Evolutionary conservation across 2,329 filamentous ascomycete genomes (phyloP), one percentile per base, ranked within the genome.

Genomic region (Aspergillus viridinutans): DNA sequence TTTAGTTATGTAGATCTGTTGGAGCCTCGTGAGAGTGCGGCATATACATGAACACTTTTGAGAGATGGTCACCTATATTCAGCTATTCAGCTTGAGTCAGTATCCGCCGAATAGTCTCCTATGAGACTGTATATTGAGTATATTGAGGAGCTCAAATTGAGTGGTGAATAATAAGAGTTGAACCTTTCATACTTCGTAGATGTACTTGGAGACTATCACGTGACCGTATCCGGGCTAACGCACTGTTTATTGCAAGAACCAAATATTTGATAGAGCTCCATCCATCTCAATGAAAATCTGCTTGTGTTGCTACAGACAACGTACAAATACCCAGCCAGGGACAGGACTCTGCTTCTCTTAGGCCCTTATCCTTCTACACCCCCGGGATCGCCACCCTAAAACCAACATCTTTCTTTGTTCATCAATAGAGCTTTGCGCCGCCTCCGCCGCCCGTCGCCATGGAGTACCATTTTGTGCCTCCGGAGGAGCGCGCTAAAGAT

Each of bases 381-480:
- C 3, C 23, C 3, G 4, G 17, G 12, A 12, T 28, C 8, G 21
- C 26, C 32, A n/a, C 9, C 14, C 17, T 45, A 29, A 40, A 17
- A 43, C n/a, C 14, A 38, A n/a, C 25, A 21, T 51, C 14, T 42
- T 52, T 21, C 32, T 14, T 4, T 49, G 28, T 35, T 55, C 2
- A 47, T n/a, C 4, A 25, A n/a, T 12, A 26, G 25, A 50, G 21
- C 25, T 43, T 47, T 28, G 29, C 42, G 50, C 8, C 42, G 50
- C 8, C 40, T 50, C 32, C 26, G 14, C 26, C 40, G 12, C 21
- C 23, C 35, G 14, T 42, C 35, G 56, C 56, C 38, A 87, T 87
- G 82, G 85, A 88, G 72, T 84, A 87, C 52, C 85, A 88, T 71
- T 83, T 83, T 32, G 85, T 88, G 10, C 84, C 85, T 35, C 82